Evolutionary conservation across 768 basidiomycete genomes (phyloP).

Genomic region (Boletus eberwhitei): DNA sequence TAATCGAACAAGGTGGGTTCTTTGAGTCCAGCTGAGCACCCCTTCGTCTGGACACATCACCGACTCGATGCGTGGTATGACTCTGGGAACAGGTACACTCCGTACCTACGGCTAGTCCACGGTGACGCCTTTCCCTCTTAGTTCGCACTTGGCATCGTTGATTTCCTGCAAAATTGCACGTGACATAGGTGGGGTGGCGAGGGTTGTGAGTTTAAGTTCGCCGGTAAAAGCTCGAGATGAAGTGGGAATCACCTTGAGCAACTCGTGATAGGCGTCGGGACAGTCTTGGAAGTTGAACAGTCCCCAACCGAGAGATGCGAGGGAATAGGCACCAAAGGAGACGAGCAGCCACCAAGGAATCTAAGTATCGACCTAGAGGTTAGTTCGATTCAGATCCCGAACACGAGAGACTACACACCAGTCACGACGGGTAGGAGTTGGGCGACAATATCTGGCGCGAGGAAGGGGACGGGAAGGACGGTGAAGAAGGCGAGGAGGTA

Average conservation of each 20-base stretch:
- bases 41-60: neutral
- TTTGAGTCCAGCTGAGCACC: neutral
- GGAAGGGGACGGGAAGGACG: conserved; percentile 14
- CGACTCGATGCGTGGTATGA: neutral
- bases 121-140: conserved; percentile 56
- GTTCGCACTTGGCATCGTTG: too few species aligned
- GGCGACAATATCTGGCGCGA: conserved; percentile 3
- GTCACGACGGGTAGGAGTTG: conserved; percentile 15
- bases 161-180: too few species aligned
- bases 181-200: too few species aligned
- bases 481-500: conserved; percentile 36
- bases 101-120: conserved; percentile 51
- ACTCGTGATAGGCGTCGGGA: conserved; percentile 72
- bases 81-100: conserved; percentile 37
- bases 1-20: conserved; percentile 42
- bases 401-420: too few species aligned
- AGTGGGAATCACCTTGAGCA: conserved; percentile 44
- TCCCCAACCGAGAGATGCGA: conserved; percentile 75
- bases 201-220: too few species aligned
- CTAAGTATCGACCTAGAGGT: conserved; percentile 34
- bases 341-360: conserved; percentile 83
- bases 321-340: conserved; percentile 74
- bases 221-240: conserved; percentile 15
- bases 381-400: neutral
- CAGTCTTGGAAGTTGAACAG: conserved; percentile 72